These are phyloP conservation scores for Aegilops speltoides DNA, from an alignment of 176 grass and related monocot species.

Conservation along the genomic window DNA sequence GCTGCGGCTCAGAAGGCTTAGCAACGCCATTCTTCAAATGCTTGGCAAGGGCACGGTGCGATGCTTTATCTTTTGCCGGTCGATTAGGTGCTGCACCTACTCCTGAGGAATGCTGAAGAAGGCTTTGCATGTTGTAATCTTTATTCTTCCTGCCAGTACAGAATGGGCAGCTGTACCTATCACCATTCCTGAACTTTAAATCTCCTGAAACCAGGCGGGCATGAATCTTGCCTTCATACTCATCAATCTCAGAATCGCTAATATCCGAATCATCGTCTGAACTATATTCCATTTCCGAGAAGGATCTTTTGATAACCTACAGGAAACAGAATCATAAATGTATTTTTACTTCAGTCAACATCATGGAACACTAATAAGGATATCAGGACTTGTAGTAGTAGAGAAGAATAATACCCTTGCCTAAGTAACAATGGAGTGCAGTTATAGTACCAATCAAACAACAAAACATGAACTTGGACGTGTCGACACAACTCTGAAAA, in stretches of 20 bases:
- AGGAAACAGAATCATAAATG: no score
- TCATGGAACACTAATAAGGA: no score
- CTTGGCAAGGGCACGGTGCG: constrained; percentile 13
- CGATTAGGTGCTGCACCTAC: constrained; percentile 12
- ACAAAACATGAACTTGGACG: no score
- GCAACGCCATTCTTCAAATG: constrained; percentile 11
- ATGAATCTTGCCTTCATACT: not conserved
- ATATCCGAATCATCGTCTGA: not conserved
- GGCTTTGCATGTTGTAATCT: not conserved
- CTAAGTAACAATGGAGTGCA: no score
- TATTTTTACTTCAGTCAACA: no score
- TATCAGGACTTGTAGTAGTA: no score
- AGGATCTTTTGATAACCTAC: not conserved
- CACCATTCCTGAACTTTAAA: not conserved
- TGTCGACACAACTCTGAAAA: no score
- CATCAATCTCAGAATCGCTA: constrained; percentile 3
- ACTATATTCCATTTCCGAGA: not conserved
- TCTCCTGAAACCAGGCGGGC: not conserved
- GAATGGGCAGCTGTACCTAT: not conserved
- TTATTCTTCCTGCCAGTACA: constrained; percentile 15
- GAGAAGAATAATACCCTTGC: no score
- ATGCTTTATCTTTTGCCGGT: constrained; percentile 5
- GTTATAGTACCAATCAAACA: no score
- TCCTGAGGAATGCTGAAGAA: constrained; percentile 17
- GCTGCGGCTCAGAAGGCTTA: not conserved